phyloP scores from a whole-genome alignment of 1,139 yeast genomes.

The Pichia sp. region DNA sequence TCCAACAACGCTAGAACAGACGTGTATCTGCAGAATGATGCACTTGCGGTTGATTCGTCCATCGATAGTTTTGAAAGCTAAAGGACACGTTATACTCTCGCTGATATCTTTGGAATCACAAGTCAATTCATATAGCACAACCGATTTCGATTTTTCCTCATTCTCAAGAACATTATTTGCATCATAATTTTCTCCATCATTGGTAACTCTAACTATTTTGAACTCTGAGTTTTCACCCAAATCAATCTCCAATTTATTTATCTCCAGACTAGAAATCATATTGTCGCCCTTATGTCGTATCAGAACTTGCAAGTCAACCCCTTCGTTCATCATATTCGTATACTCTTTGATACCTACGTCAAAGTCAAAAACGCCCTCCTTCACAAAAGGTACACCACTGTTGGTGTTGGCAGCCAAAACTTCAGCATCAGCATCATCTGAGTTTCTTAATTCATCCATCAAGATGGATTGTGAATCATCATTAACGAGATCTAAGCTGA shows the following conservation, averaged over 20 bases:
- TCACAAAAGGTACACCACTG: constrained; percentile 18
- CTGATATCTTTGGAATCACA: not conserved
- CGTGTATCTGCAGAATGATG: constrained; percentile 27
- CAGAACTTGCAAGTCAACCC: constrained; percentile 30
- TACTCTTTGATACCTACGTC: constrained; percentile 22
- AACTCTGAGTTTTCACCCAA: constrained; percentile 17
- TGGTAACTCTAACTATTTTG: constrained; percentile 3
- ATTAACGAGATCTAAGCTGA: constrained; percentile 8
- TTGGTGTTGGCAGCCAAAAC: constrained; percentile 1
- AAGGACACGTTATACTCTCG: constrained; percentile 1
- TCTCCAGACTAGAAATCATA: constrained; percentile 21
- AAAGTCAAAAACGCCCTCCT: constrained; percentile 26
- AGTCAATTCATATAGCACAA: not conserved
- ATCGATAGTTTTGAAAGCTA: constrained; percentile 11
- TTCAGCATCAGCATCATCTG: constrained; percentile 5
- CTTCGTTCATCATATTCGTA: constrained; percentile 23
- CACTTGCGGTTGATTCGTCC: not conserved
- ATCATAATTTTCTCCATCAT: constrained; percentile 3
- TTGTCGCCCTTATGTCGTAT: constrained; percentile 28
- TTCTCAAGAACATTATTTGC: not conserved
- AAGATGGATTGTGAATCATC: constrained; percentile 4
- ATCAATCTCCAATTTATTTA: constrained; percentile 28
- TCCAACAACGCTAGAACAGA: constrained; percentile 22
- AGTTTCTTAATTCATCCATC: not conserved
- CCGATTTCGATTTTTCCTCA: not conserved